Percentiles rank a stretch among this genome's conserved stretches.
Evolutionary conservation across 2,329 filamentous ascomycete species (phyloP).

Genomic region (Helminthosporium solani): DNA sequence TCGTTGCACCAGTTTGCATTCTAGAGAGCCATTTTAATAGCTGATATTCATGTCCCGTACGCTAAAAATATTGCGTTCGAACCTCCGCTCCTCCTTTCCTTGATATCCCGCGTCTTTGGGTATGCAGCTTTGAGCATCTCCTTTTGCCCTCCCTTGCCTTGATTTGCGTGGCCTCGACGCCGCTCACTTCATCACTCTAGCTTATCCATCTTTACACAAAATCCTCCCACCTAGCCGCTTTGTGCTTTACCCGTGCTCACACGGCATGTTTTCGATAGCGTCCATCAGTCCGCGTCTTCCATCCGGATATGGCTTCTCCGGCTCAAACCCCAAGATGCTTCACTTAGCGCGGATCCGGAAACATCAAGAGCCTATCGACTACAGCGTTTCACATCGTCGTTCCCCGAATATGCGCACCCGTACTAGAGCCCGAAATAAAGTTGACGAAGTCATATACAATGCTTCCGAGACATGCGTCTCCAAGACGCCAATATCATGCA

Average conservation of each 20-base stretch:
- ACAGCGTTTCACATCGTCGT: background rate
- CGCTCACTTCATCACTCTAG: constrained; percentile 9
- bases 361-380: background rate
- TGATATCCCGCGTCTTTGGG: background rate
- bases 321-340: background rate
- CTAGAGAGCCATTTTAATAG: background rate
- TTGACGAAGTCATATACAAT: background rate
- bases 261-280: constrained; percentile 10
- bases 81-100: background rate
- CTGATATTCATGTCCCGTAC: constrained; percentile 1
- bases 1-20: constrained; percentile 3
- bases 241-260: constrained; percentile 7
- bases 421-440: background rate
- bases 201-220: constrained; percentile 1
- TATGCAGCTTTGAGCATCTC: background rate
- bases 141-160: background rate
- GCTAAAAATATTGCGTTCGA: background rate
- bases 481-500: background rate
- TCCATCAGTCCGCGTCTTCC: background rate
- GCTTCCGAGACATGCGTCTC: constrained; percentile 1
- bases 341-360: background rate
- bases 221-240: constrained; percentile 10
- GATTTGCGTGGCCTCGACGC: background rate
- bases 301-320: background rate
- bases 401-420: background rate